Conservation (phyloP, 2,329 filamentous ascomycete species). For the Sphaerulina musiva region DNA sequence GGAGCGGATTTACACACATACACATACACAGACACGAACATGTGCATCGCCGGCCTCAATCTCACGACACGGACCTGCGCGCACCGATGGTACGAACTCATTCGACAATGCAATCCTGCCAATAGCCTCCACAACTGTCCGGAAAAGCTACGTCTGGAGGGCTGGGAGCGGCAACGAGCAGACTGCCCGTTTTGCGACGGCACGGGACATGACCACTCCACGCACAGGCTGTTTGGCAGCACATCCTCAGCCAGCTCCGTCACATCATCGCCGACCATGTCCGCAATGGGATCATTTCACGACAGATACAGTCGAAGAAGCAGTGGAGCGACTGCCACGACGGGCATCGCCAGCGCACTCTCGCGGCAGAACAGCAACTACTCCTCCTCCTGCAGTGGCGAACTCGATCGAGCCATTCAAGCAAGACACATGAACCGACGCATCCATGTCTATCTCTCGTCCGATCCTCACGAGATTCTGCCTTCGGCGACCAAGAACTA, state of each 20-base stretch:
- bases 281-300: conserved; percentile 14
- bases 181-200: conserved; percentile 44
- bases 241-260: conserved; percentile 36
- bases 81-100: conserved; percentile 47
- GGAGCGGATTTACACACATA: no score
- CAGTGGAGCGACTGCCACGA: conserved; percentile 18
- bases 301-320: conserved; percentile 19
- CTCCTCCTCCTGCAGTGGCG: conserved; percentile 16
- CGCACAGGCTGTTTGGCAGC: conserved; percentile 45
- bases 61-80: conserved; percentile 41
- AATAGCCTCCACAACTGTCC: conserved; percentile 45
- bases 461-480: conserved; percentile 29
- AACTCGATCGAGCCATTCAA: conserved; percentile 27
- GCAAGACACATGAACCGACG: conserved; percentile 33
- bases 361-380: conserved; percentile 26
- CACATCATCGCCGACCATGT: conserved; percentile 22
- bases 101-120: conserved; percentile 39
- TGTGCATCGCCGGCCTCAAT: conserved; percentile 48
- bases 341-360: conserved; percentile 24
- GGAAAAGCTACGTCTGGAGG: conserved; percentile 41
- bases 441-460: conserved; percentile 31
- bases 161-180: conserved; percentile 46
- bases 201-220: conserved; percentile 35
- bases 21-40: conserved; percentile 23
- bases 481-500: conserved; percentile 31